Evolutionary conservation across 2,329 filamentous ascomycete species (phyloP).

Genomic region (Penicillium expansum): DNA sequence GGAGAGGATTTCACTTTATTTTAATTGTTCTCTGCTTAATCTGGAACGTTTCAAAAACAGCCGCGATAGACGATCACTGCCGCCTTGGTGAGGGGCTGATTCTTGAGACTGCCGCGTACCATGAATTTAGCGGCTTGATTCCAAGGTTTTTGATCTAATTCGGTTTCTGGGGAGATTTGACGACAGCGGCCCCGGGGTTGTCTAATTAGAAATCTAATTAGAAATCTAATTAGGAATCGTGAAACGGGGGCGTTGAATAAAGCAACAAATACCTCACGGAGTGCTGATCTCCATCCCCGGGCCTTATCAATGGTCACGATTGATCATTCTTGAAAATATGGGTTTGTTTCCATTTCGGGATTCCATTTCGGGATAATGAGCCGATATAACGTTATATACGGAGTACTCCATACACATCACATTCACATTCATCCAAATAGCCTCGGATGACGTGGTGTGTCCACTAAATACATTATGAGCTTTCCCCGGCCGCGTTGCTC

Average conservation of each 20-base stretch:
- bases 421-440: neutral
- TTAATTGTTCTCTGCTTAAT: neutral
- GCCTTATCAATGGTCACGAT: neutral
- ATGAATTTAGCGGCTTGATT: neutral
- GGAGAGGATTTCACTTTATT: neutral
- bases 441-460: neutral
- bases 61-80: slow-evolving; percentile 16
- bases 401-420: neutral
- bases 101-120: neutral
- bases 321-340: neutral
- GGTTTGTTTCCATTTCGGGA: neutral
- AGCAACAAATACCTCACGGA: neutral
- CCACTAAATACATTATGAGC: neutral
- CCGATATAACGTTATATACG: neutral
- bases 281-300: neutral
- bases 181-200: neutral
- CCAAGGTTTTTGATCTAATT: slow-evolving; percentile 5
- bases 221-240: no score
- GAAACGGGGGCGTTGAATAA: neutral
- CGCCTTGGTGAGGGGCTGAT: slow-evolving; percentile 2
- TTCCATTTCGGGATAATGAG: neutral
- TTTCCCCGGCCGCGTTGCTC: slow-evolving; percentile 10
- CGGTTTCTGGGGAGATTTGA: slow-evolving; percentile 11
- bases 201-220: no score
- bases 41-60: slow-evolving; percentile 17